Percentiles rank a stretch among this genome's conserved stretches.
These are phyloP conservation scores for Colletotrichum euphorbiae DNA, from an alignment of 2,329 filamentous ascomycete species.

Conservation along the genomic window DNA sequence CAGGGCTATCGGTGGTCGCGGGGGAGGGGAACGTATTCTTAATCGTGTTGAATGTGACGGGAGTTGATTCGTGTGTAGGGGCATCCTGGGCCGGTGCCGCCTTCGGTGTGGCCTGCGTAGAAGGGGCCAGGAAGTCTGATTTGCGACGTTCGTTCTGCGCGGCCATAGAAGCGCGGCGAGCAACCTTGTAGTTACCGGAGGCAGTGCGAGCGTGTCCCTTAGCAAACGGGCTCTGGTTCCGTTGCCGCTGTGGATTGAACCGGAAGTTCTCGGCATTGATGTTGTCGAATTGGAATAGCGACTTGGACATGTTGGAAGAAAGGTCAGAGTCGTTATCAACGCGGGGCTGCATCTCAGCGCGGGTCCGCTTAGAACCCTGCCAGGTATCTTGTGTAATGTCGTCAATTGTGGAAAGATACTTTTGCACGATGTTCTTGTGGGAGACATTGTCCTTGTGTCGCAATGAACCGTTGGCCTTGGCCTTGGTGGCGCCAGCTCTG, in stretches of 20 bases:
- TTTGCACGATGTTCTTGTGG: conserved; percentile 44
- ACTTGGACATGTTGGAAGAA: conserved; percentile 57
- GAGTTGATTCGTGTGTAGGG: conserved; percentile 27
- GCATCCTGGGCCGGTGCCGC: conserved; percentile 12
- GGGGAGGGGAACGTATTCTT: conserved; percentile 47
- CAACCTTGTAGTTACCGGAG: conserved; percentile 42
- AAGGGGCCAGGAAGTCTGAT: conserved; percentile 33
- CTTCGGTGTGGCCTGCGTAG: conserved; percentile 35
- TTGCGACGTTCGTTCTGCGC: conserved; percentile 30
- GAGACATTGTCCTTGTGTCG: conserved; percentile 61
- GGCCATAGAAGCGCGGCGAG: conserved; percentile 29
- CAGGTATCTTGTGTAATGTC: conserved; percentile 57
- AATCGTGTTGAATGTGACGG: conserved; percentile 40
- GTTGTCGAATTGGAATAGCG: conserved; percentile 47
- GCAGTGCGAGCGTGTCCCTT: conserved; percentile 50
- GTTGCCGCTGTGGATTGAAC: conserved; percentile 44
- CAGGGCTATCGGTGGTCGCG: conserved; percentile 48
- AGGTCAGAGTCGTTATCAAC: conserved; percentile 65
- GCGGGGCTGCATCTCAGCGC: conserved; percentile 65
- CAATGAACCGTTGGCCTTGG: conserved; percentile 36
- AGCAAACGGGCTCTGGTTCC: conserved; percentile 53
- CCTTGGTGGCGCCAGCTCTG: background rate
- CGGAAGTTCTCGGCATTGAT: conserved; percentile 43
- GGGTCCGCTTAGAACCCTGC: conserved; percentile 54
- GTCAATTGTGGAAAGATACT: conserved; percentile 50